Evolutionary conservation across 2,329 filamentous ascomycete species (phyloP), one percentile per base, ranked within the genome.

Genomic region (Fusarium nodosum): DNA sequence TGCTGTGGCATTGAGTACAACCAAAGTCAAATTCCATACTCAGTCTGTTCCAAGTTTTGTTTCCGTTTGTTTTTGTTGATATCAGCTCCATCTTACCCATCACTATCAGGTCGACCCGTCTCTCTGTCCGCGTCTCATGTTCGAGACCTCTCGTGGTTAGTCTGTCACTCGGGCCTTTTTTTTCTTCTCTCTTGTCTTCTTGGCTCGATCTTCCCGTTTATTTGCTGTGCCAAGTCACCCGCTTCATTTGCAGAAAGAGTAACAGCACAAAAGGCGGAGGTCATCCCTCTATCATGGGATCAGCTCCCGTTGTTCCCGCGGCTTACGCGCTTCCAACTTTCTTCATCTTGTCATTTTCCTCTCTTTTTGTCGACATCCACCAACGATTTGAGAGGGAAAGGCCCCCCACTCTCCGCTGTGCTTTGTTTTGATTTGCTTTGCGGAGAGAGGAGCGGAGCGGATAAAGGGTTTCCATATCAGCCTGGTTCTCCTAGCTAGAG

Each of bases 251-350:
- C n/a, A 38, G 36, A 12, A 39, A 20, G n/a, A 39, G 36, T 46
- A 20, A 31, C 16, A 30, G 28, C 28, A 46, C 18, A 16, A 16
- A 44, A 44, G n/a, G 44, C 28, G 18, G 18, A 20, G 18, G 15
- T 24, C 28, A 46, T 46, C 61, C 60, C 60, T 59, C 60, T 52
- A 64, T 53, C 26, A 47, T 63, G 31, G 59, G 60, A 64, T 59
- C 53, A 22, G 24, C 39, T 48, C 48, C 45, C 47, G 44, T 56
- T 38, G 41, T 45, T 39, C 39, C 56, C 50, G 66, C 66, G 66
- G 66, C 66, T 69, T 67, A 67, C 66, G 66, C 66, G 66, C 66
- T 69, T 69, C 66, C 31, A 66, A 58, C 41, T 45, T 69, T 56
- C 44, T 69, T 56, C 44, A 36, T 48, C 47, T 31, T 44, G 28